Conservation (phyloP, 768 basidiomycete species). For the Rhizopogon roseolus region DNA sequence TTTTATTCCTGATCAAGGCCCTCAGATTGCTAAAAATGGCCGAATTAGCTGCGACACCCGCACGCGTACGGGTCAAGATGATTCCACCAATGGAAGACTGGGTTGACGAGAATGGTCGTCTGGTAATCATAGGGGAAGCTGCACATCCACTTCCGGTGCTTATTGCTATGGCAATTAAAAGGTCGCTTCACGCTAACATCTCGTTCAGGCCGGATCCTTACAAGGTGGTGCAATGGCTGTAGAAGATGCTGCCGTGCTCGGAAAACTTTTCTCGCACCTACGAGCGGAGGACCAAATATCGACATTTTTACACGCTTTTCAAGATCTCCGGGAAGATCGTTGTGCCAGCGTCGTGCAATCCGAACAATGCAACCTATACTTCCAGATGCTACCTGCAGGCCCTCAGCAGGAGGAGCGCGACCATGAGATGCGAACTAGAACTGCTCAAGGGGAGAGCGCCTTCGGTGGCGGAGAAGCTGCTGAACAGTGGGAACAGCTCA, state of each 20-base stretch:
- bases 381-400: constrained; percentile 41
- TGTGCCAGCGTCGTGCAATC: constrained; percentile 39
- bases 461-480: constrained; percentile 24
- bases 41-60: constrained; percentile 26
- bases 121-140: constrained; percentile 56
- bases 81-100: constrained; percentile 40
- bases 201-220: constrained; percentile 44
- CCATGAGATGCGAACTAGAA: constrained; percentile 29
- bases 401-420: constrained; percentile 43
- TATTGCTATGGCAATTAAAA: not conserved
- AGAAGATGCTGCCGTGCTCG: constrained; percentile 61
- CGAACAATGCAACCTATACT: constrained; percentile 40
- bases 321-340: constrained; percentile 54
- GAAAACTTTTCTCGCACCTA: constrained; percentile 53
- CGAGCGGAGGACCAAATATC: constrained; percentile 42
- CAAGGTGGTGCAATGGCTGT: constrained; percentile 48
- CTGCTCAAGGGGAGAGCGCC: constrained; percentile 42
- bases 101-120: constrained; percentile 42
- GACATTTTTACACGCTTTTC: constrained; percentile 47
- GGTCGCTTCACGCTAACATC: not conserved
- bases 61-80: constrained; percentile 34
- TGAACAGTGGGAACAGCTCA: constrained; percentile 47
- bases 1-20: not conserved
- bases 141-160: constrained; percentile 53
- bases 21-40: constrained; percentile 34